phyloP scores from a whole-genome alignment of 495 filamentous ascomycete genomes.

The Gamarada debralockiae region DNA sequence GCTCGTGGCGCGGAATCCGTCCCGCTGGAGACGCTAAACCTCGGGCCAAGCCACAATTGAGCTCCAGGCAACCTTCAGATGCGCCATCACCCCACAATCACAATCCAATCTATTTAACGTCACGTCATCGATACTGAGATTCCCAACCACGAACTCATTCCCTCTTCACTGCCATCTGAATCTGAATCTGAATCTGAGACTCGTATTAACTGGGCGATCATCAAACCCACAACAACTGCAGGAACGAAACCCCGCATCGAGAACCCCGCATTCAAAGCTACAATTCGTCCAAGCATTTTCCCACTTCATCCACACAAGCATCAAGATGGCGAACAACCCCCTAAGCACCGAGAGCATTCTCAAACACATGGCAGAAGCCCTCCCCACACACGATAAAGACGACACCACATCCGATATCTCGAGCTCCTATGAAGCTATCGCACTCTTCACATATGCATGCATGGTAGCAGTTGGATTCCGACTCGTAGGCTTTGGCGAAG shows the following conservation, averaged over 20 bases:
- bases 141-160: too few relatives aligned
- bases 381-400: slow-evolving; percentile 45
- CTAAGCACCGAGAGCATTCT: slow-evolving; percentile 41
- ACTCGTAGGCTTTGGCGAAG: slow-evolving; percentile 78
- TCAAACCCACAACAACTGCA: too few relatives aligned
- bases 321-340: slow-evolving; percentile 23
- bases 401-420: slow-evolving; percentile 59
- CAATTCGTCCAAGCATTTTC: not conserved
- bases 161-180: too few relatives aligned
- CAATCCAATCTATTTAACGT: too few relatives aligned
- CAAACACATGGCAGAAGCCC: slow-evolving; percentile 52
- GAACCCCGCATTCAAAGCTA: not conserved
- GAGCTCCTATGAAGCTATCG: slow-evolving; percentile 78
- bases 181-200: too few relatives aligned
- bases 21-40: too few relatives aligned
- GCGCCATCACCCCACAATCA: too few relatives aligned
- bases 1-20: not conserved
- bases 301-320: not conserved
- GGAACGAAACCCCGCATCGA: not conserved
- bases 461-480: slow-evolving; percentile 79
- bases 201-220: too few relatives aligned
- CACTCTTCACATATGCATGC: slow-evolving; percentile 79
- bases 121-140: too few relatives aligned
- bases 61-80: too few relatives aligned
- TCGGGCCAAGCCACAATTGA: too few relatives aligned